These are phyloP conservation scores for Fagopyrum homotropicum DNA, from an alignment of 148 eudicot genomes.

Conservation along the genomic window DNA sequence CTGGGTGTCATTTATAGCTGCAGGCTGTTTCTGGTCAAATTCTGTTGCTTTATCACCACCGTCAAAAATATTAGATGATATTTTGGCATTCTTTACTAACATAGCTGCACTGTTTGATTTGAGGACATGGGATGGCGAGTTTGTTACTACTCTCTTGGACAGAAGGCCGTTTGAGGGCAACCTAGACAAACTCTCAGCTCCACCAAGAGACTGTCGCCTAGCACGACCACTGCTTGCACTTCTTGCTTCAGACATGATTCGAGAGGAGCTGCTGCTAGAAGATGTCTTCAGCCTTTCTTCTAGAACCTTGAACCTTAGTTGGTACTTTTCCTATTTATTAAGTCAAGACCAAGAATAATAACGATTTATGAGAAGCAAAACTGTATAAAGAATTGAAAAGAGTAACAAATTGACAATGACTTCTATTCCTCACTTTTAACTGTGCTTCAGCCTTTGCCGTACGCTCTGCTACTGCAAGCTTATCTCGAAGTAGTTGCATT, in stretches of 20 bases:
- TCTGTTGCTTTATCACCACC: slow-evolving; percentile 36
- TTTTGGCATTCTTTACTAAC: slow-evolving; percentile 38
- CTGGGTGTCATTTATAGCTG: slow-evolving; percentile 13
- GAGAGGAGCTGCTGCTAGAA: slow-evolving; percentile 33
- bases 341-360: not conserved
- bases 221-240: slow-evolving; percentile 47
- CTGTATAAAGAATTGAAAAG: not conserved
- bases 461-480: slow-evolving; percentile 81
- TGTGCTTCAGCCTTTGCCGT: slow-evolving; percentile 94
- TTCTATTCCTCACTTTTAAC: slow-evolving; percentile 53
- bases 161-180: slow-evolving; percentile 50
- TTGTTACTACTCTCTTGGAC: slow-evolving; percentile 40
- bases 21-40: slow-evolving; percentile 23
- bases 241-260: slow-evolving; percentile 40
- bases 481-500: slow-evolving; percentile 88
- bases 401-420: not conserved
- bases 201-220: slow-evolving; percentile 79
- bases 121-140: slow-evolving; percentile 33
- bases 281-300: slow-evolving; percentile 71
- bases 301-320: slow-evolving; percentile 81
- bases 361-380: slow-evolving; percentile 15
- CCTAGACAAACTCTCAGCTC: slow-evolving; percentile 54
- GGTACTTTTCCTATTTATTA: slow-evolving; percentile 67
- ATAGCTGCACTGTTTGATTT: slow-evolving; percentile 29
- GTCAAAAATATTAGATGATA: slow-evolving; percentile 47